Evolutionary conservation across 2,329 filamentous ascomycete species (phyloP).

Genomic region (Aspergillus cejpii): DNA sequence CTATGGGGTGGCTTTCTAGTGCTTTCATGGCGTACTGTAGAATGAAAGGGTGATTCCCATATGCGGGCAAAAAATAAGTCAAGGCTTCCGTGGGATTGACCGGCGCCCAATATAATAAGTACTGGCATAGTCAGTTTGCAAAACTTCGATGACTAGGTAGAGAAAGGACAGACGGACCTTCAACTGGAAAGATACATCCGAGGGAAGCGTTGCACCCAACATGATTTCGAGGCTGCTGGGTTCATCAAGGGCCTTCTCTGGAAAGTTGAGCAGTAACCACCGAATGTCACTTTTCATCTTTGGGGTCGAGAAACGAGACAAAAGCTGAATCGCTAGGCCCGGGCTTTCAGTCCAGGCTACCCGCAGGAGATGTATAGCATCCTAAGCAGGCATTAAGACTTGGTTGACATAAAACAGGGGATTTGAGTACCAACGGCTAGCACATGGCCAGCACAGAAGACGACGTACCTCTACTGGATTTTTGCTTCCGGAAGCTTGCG

Average conservation of each 20-base stretch:
- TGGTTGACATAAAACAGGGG: neutral
- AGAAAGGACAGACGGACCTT: conserved; percentile 51
- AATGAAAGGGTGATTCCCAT: conserved; percentile 83
- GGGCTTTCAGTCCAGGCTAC: conserved; percentile 85
- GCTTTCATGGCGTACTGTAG: conserved; percentile 96
- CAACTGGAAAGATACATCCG: conserved; percentile 74
- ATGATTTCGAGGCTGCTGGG: conserved; percentile 78
- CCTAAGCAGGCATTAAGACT: conserved; percentile 33
- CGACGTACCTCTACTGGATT: conserved; percentile 35
- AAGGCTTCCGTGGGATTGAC: conserved; percentile 90
- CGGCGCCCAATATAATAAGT: conserved; percentile 85
- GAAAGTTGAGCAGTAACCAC: conserved; percentile 71
- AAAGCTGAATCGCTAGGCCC: conserved; percentile 78
- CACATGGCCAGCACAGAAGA: neutral
- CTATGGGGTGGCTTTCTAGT: conserved; percentile 87
- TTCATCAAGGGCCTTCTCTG: conserved; percentile 72
- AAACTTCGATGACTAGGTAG: neutral
- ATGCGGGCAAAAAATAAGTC: conserved; percentile 86
- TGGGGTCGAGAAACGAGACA: conserved; percentile 68
- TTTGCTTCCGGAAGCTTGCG: conserved; percentile 40
- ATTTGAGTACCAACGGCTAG: neutral
- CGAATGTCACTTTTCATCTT: conserved; percentile 70
- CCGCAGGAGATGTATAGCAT: conserved; percentile 59
- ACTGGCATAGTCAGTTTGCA: conserved; percentile 45
- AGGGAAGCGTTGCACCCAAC: conserved; percentile 66